Evolutionary conservation across 139 green algal species (phyloP), one percentile per base, ranked within the genome.

Genomic region (Cymbomonas tetramitiformis): DNA sequence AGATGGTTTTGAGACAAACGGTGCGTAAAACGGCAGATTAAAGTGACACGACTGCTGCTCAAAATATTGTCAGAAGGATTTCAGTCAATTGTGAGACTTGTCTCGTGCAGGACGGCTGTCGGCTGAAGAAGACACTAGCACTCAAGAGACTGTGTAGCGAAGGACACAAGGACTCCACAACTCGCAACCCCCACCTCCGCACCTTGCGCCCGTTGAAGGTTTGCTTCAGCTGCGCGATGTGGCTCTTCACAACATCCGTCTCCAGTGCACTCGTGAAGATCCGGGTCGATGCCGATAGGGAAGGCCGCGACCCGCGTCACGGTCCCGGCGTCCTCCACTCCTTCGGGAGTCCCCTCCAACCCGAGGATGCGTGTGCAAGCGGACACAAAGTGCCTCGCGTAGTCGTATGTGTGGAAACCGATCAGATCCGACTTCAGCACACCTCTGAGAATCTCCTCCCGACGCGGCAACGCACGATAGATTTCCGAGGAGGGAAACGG

Each of bases 331-430:
- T 97, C 83, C 68, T 99, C 91, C 29, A 99, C 89, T 8, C 89
- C 89, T 56, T 89, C 70, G 0, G 73, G 72, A 1, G 72, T 84
- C 8, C 79, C 84, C 73, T 99, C 91, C 30, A 97, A 75, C 0
- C 91, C 91, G 50, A 98, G 79, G 84, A 96, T 94, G 54, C 91
- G 83, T 6, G 71, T 82, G 68, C 80, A 93, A 73, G 86, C 95
- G 6, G 82, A 94, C 61, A 98, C 74, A 62, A 98, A 98, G 78
- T 98, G 89, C 4, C 89, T 76, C 50, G 90, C 90, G 72, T 98
- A 98, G 74, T 98, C 90, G 75, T 95, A 98, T 0, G 86, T 96
- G 74, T 98, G 90, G 72, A 98, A 98, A 31, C 86, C 86, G 32
- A 97, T 84, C 8, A 96, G 53, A 71, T 96, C 90, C 0, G 84